Conservation (phyloP, 257 asterid genomes). For the Leonotis leonurus region DNA sequence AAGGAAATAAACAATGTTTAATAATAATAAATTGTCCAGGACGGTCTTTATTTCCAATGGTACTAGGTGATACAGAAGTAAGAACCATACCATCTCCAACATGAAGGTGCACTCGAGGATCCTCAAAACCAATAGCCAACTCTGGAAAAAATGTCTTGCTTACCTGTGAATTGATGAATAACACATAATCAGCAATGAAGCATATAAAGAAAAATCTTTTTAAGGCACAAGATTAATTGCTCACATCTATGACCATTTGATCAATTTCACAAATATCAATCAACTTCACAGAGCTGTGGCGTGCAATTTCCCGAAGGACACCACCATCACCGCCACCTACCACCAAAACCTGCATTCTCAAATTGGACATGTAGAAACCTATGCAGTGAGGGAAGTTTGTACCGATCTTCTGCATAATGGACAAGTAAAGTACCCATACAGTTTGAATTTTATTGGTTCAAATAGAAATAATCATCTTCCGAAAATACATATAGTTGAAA, state of each 20-base stretch:
- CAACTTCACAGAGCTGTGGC: constrained; percentile 78
- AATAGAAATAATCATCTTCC: not conserved
- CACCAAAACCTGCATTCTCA: constrained; percentile 73
- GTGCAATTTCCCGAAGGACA: constrained; percentile 87
- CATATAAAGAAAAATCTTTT: not conserved
- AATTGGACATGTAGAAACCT: not conserved
- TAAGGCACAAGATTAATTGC: constrained; percentile 23
- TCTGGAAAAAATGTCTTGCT: constrained; percentile 88
- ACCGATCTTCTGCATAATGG: not conserved
- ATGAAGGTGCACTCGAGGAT: constrained; percentile 91
- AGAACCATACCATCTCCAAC: constrained; percentile 78
- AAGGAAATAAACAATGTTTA: not conserved
- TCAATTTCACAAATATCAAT: constrained; percentile 98
- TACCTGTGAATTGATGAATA: constrained; percentile 43
- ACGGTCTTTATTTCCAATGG: not conserved
- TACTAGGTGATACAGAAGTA: not conserved
- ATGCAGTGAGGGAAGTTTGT: not conserved
- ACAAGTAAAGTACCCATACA: not conserved
- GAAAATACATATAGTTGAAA: not conserved
- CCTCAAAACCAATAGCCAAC: constrained; percentile 90
- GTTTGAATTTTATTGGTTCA: not conserved
- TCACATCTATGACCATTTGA: constrained; percentile 92
- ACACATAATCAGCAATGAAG: not conserved
- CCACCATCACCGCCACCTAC: constrained; percentile 99
- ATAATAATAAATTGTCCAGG: not conserved